Conservation (phyloP, 306 rosid species). For the Vicia sativa region DNA sequence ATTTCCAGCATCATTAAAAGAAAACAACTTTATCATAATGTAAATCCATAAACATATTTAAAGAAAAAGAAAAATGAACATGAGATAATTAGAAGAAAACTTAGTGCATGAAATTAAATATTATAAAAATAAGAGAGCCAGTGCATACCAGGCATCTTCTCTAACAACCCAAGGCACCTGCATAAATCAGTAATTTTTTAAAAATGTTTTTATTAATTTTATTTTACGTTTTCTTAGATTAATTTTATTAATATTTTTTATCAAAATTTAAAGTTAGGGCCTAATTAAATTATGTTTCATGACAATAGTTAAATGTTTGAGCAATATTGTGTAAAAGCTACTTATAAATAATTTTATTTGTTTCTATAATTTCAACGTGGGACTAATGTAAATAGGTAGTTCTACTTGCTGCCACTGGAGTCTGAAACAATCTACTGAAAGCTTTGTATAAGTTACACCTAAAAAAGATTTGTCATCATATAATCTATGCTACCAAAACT, state of each 20-base stretch:
- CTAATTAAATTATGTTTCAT: too few species aligned
- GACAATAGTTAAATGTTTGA: too few species aligned
- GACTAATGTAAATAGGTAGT: too few species aligned
- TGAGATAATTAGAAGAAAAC: constrained; percentile 13
- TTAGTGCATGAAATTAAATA: background rate
- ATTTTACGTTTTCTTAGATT: too few species aligned
- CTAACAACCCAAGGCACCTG: constrained; percentile 86
- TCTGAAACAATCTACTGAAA: background rate
- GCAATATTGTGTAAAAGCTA: too few species aligned
- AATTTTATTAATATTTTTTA: too few species aligned
- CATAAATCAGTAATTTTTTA: constrained; percentile 95
- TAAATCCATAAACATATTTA: background rate
- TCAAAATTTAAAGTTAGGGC: too few species aligned
- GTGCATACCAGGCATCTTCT: constrained; percentile 86
- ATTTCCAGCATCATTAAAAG: too few species aligned
- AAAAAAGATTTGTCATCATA: background rate
- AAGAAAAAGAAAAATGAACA: background rate
- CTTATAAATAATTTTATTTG: too few species aligned
- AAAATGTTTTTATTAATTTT: too few species aligned
- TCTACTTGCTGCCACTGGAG: too few species aligned
- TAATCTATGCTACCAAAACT: background rate
- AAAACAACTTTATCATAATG: constrained; percentile 5
- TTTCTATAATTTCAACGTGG: too few species aligned
- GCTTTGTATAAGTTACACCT: constrained; percentile 1
- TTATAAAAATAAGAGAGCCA: background rate